Base-by-base conservation (phyloP, 352 stramenopile species). In the Phytophthora agathidicida region DNA sequence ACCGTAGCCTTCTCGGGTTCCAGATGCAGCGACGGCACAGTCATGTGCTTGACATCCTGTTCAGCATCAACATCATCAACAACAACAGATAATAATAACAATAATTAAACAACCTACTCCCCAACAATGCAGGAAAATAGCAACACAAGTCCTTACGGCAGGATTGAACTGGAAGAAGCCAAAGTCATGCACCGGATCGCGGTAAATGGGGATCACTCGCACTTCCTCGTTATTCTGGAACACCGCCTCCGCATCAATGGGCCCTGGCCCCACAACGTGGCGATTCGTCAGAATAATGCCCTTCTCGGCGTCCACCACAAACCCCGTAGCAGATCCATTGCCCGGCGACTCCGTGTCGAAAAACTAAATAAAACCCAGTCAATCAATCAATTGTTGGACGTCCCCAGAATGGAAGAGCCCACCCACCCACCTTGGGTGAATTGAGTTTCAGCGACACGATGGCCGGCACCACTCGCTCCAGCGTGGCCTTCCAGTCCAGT, bases 141-240 rank as follows among this genome's bases (percentile, higher is more conserved):
- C 6, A 23, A 49, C 0, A 42, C 9, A 31, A 35, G 36, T 19
- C 31, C 65, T 53, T 68, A 93, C 84, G 57, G 64, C 65, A 19
- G 89, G 89, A 30, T 96, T 81, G 54, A 96, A 98, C 50, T 93
- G 80, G 68, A 95, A 95, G 22, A 98, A 96, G 17, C 88, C 91
- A 78, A 98, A 98, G 68, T 98, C 93, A 63, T 98, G 93, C 13
- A 98, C 85, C 0, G 93, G 93, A 56, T 98, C 93, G 9, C 88
- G 77, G 51, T 97, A 98, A 60, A 98, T 94, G 5, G 91, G 86
- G 37, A 90, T 83, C 32, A 97, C 80, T n/a, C 86, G 77, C 14
- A 98, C 86, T 75, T 98, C 91, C 60, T 98, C 93, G 59, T 98
- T 97, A 71, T 97, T 98, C 61, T 96, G 83, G 58, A 98, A 98